Evolutionary conservation across 73 alveolate species (phyloP), one percentile per base, ranked within the genome.

Genomic region (Tetrahymena thermophila): DNA sequence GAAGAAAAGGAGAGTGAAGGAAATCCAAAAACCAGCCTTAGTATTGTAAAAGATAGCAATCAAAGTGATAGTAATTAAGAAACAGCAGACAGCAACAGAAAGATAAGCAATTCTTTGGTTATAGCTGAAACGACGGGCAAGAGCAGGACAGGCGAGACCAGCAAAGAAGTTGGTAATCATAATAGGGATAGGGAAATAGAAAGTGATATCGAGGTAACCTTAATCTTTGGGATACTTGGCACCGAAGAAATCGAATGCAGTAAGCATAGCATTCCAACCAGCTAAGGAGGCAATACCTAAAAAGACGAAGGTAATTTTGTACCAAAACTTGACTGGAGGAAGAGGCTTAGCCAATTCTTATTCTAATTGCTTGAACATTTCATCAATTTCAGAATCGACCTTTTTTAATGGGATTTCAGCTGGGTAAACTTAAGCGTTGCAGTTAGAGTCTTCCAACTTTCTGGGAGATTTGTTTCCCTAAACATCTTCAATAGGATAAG

Each of bases 231-330:
- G 85, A 85, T 44, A 95, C 50, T 95, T 42, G 35, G 28, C 43
- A 50, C 85, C 85, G 40, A 95, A 95, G 93, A 83, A 95, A 34
- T 89, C 56, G 37, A 95, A 85, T 9, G 95, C 96, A 85, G 96
- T 85, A 35, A 95, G 50, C 85, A 95, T 85, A 16, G 96, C 96
- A 95, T 89, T 95, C 96, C 96, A 95, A 44, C 96, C 96, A 42
- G 96, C 93, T 34, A 95, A 35, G 31, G 96, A 95, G 50, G 96
- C 93, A 35, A 95, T 94, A 44, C 96, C 96, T 35, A 95, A 89
- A 13, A 57, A 85, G 43, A 95, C 93, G 35, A 95, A 95, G 94
- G 93, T 85, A 34, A 85, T 85, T 93, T 85, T 95, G 37, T 85
- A 56, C 85, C 85, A 58, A 9, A 58, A 58, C 15, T n/a, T n/a